Percentiles rank a stretch among this genome's conserved stretches.
phyloP scores from a whole-genome alignment of 345 rosid species.

The Crucihimalaya himalaica region DNA sequence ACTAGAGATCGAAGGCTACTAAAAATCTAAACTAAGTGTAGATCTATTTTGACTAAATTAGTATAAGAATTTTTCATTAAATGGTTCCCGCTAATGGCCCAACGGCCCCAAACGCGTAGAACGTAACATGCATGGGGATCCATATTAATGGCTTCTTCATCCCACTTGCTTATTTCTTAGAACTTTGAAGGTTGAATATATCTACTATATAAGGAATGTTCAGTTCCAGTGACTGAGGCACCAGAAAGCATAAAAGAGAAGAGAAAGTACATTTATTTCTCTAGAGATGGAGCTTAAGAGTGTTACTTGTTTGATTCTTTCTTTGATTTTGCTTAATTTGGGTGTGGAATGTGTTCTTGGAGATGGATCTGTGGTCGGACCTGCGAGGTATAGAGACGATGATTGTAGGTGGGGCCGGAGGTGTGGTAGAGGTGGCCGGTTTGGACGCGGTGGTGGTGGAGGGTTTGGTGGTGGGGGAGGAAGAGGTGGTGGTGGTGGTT shows the following conservation, averaged over 20 bases:
- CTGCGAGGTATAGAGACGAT: conserved; percentile 41
- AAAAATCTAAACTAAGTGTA: conserved; percentile 7
- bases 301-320: conserved; percentile 44
- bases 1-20: conserved; percentile 2
- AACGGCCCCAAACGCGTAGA: conserved; percentile 44
- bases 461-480: conserved; percentile 46
- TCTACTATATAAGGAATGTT: conserved; percentile 35
- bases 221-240: conserved; percentile 13
- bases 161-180: conserved; percentile 32
- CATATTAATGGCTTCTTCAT: conserved; percentile 42
- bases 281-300: conserved; percentile 20
- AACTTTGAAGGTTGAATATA: not conserved
- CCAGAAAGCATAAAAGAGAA: conserved; percentile 14
- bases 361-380: conserved; percentile 34
- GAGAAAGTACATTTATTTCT: not conserved
- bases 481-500: conserved; percentile 45
- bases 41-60: conserved; percentile 39
- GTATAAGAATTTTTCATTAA: conserved; percentile 20
- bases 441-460: conserved; percentile 38
- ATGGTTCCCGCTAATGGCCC: conserved; percentile 41
- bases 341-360: conserved; percentile 37
- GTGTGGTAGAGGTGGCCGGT: conserved; percentile 42
- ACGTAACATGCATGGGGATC: conserved; percentile 42
- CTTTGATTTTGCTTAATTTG: conserved; percentile 38
- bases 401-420: conserved; percentile 49